phyloP scores from a whole-genome alignment of 768 basidiomycete genomes.

The Hygrocybe punicea region DNA sequence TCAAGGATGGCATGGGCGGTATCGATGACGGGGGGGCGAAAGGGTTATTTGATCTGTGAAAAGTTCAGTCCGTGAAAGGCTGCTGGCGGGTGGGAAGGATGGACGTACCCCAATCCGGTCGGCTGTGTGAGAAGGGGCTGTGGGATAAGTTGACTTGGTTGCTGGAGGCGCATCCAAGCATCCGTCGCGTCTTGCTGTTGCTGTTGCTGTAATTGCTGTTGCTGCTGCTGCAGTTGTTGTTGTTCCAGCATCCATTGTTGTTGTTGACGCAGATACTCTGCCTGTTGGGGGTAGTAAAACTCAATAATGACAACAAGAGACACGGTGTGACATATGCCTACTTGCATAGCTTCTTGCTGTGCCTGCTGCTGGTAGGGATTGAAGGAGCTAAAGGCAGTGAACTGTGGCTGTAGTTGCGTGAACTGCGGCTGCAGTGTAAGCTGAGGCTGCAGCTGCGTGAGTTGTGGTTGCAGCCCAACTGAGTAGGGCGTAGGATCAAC shows the following conservation, averaged over 20 bases:
- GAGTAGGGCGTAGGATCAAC: constrained; percentile 59
- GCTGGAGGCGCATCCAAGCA: constrained; percentile 34
- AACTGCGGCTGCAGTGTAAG: constrained; percentile 42
- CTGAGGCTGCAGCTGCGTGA: constrained; percentile 39
- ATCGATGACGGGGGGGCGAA: constrained; percentile 60
- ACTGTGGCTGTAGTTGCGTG: constrained; percentile 67
- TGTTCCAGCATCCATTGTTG: constrained; percentile 68
- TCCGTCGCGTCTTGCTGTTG: constrained; percentile 54
- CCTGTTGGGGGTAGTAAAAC: constrained; percentile 35
- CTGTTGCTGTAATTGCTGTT: constrained; percentile 50
- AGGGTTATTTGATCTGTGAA: constrained; percentile 85
- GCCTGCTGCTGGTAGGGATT: constrained; percentile 93
- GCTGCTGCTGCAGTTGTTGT: constrained; percentile 67
- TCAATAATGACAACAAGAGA: not conserved
- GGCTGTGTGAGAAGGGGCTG: constrained; percentile 53
- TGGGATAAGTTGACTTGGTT: constrained; percentile 42
- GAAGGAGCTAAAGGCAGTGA: constrained; percentile 62
- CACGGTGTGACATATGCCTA: constrained; percentile 5
- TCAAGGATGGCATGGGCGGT: constrained; percentile 24
- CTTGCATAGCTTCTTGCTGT: constrained; percentile 83
- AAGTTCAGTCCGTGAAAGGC: constrained; percentile 10
- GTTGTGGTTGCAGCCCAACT: constrained; percentile 54
- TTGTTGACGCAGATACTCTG: constrained; percentile 73
- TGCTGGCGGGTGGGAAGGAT: not conserved
- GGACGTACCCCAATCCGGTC: constrained; percentile 70